Base-by-base conservation (phyloP, 768 basidiomycete species). In the Lentinula edodes region DNA sequence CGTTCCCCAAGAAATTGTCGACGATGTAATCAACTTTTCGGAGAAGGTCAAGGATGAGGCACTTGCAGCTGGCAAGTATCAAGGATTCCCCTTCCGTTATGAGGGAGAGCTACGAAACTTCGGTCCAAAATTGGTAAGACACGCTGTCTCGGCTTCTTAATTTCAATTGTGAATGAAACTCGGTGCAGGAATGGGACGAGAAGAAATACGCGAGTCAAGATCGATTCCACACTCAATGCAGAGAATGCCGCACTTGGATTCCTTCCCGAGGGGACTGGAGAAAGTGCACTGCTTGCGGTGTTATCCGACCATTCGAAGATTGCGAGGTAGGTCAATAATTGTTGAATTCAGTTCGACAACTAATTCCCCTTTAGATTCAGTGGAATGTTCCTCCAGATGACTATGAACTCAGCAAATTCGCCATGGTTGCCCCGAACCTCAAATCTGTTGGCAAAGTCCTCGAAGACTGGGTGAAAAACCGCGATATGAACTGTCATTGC, bases 31-130 rank as follows among this genome's bases (percentile, higher is more conserved):
- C 55, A 52, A 41, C 34, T 64, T 64, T 45, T 64, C 63, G 1
- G 63, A 64, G 45, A 61, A 58, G 23, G 55, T 64, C 56, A 64
- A 64, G 50, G 32, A 61, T 28, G 60, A 61, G 43, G 63, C 61
- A 39, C 55, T 64, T 35, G 61, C 63, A 18, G 60, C 61, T 34
- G 63, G 63, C n/a, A 61, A 64, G 32, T 54, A 61, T 13, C 63
- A 61, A 45, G 63, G 63, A 35, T 64, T 64, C 51, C 63, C 60
- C n/a, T 64, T 61, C 63, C 60, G 63, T 35, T 64, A 64, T 36
- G 51, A 64, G 45, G 63, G 63, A 43, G 60, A 64, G 45, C 43
- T 61, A 4, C 60, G 63, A 10, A 60, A 56, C 50, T 61, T 43
- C 28, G 63, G 63, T 7, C 63, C 63, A 16, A 64, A 61, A 60